These are phyloP conservation scores for Fusarium xyrophilum DNA, from an alignment of 2,329 filamentous ascomycete species.

Conservation along the genomic window DNA sequence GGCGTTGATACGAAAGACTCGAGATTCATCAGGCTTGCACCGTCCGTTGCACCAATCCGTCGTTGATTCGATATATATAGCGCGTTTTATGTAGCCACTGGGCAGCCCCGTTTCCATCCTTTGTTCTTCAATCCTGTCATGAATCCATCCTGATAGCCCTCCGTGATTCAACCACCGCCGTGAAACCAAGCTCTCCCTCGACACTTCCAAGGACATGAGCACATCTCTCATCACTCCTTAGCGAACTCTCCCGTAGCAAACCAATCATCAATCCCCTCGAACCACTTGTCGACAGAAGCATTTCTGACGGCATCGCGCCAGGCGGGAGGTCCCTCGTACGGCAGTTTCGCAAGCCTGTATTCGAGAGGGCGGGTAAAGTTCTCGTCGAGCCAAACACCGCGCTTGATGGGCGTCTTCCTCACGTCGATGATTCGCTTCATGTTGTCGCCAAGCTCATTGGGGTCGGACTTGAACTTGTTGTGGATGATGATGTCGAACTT, in stretches of 20 bases:
- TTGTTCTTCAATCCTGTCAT: neutral
- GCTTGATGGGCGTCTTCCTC: neutral
- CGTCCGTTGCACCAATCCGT: constrained; percentile 24
- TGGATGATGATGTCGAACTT: neutral
- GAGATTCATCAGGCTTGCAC: constrained; percentile 31
- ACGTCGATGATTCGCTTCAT: neutral
- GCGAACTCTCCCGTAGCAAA: neutral
- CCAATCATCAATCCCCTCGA: neutral
- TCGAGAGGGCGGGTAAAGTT: neutral
- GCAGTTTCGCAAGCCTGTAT: neutral
- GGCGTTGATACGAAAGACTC: constrained; percentile 24
- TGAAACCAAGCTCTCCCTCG: neutral
- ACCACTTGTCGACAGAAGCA: neutral
- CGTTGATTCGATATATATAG: constrained; percentile 1
- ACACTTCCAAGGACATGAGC: neutral
- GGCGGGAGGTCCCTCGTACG: neutral
- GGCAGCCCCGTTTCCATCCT: neutral
- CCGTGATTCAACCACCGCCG: neutral
- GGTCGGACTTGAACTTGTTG: neutral
- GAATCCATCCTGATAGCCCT: neutral
- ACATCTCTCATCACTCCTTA: neutral
- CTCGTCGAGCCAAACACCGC: neutral
- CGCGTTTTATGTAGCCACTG: neutral
- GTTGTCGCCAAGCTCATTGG: neutral
- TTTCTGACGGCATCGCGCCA: neutral